These are phyloP conservation scores for Colletotrichum paranaense DNA, from an alignment of 2,329 filamentous ascomycete genomes.

Conservation along the genomic window DNA sequence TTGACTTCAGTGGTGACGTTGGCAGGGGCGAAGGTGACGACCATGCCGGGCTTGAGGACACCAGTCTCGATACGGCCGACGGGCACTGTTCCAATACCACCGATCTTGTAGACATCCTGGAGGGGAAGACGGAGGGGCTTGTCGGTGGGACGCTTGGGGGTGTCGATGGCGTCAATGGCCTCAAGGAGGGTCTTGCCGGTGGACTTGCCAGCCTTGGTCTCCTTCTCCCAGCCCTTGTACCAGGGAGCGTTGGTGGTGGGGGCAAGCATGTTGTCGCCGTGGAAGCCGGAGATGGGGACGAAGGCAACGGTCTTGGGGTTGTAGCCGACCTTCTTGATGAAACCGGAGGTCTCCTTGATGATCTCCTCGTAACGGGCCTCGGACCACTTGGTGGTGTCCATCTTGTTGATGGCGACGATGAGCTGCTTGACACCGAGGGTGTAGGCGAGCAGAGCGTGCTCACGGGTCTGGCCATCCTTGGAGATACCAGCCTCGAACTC, in stretches of 20 bases:
- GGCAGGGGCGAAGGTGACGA: conserved; percentile 98
- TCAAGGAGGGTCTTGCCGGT: conserved; percentile 98
- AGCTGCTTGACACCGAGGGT: conserved; percentile 99
- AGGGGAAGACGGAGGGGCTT: conserved; percentile 99
- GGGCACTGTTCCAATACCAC: conserved; percentile 99
- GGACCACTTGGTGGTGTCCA: conserved; percentile 99
- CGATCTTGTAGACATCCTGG: conserved; percentile 99
- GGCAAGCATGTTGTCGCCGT: conserved; percentile 99
- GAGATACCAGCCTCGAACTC: conserved; percentile 99
- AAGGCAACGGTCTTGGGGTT: conserved; percentile 99
- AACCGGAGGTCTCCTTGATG: conserved; percentile 99
- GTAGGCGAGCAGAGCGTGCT: conserved; percentile 99
- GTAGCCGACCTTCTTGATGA: conserved; percentile 99
- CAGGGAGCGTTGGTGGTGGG: conserved; percentile 93
- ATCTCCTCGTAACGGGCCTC: conserved; percentile 98
- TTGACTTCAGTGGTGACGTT: conserved; percentile 99
- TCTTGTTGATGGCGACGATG: conserved; percentile 99
- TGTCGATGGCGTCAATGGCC: conserved; percentile 96
- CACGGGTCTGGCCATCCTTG: conserved; percentile 99
- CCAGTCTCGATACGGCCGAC: conserved; percentile 99
- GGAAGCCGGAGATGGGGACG: conserved; percentile 99
- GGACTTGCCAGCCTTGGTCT: conserved; percentile 88
- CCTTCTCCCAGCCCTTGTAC: conserved; percentile 99
- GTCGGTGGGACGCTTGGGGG: conserved; percentile 92
- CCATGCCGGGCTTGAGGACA: conserved; percentile 90